Evolutionary conservation across 139 green algal species (phyloP), one percentile per base, ranked within the genome.

Genomic region (Chlorella sp.): DNA sequence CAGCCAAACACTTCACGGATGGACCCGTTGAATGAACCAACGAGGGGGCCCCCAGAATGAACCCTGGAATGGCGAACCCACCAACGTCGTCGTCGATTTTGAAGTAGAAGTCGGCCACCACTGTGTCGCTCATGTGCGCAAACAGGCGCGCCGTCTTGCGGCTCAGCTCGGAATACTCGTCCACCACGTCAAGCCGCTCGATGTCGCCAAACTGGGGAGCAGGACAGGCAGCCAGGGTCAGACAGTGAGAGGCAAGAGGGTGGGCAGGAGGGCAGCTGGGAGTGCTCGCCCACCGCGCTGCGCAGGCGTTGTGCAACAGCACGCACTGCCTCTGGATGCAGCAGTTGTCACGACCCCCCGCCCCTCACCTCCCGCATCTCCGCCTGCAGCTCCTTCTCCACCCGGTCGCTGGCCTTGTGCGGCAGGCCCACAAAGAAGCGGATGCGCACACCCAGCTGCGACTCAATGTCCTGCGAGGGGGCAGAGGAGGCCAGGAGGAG

Each of bases 31-130:
- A n/a, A n/a, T n/a, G n/a, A n/a, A n/a, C n/a, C n/a, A n/a, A n/a
- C n/a, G n/a, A n/a, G n/a, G n/a, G n/a, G n/a, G n/a, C n/a, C n/a
- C n/a, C n/a, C n/a, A n/a, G n/a, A n/a, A n/a, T n/a, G n/a, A n/a
- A n/a, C n/a, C n/a, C n/a, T n/a, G n/a, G n/a, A n/a, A n/a, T n/a
- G n/a, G n/a, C n/a, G 32, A 32, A 44, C 74, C 32, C 76, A 71
- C 69, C 89, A 30, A 95, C 90, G 68, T 93, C 88, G 74, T 95
- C 92, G 68, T 92, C 87, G 4, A 92, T 85, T 39, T 96, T 96
- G 86, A 96, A 91, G 72, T 96, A 95, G 73, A 95, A 96, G 68
- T 93, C 84, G 28, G 93, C 93, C 68, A 93, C 88, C n/a, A 88
- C 78, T 34, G 83, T 79, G 26, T 68, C 28, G 28, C 87, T 75